These are phyloP conservation scores for Rosa hybrid DNA, from an alignment of 331 rosid species.

Conservation along the genomic window DNA sequence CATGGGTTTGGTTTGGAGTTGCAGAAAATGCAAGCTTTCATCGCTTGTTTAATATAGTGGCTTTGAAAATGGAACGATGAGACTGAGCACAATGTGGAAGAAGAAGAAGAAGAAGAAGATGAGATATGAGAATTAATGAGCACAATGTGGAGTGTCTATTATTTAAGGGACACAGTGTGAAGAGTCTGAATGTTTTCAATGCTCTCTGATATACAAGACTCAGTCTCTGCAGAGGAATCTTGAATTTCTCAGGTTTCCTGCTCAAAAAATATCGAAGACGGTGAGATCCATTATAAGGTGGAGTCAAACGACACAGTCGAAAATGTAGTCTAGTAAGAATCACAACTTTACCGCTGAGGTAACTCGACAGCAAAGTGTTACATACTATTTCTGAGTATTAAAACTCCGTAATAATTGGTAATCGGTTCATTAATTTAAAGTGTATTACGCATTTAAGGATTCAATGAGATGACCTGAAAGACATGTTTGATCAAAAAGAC, in stretches of 20 bases:
- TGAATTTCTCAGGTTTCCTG: neutral
- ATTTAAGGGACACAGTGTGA: neutral
- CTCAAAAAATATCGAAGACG: neutral
- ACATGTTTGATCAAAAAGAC: neutral
- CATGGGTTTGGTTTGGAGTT: conserved; percentile 19
- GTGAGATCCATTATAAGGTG: neutral
- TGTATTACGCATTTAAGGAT: neutral
- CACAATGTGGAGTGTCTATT: conserved; percentile 10
- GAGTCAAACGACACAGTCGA: neutral
- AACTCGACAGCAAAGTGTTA: too few relatives aligned
- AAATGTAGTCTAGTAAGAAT: neutral
- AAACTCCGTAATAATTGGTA: too few relatives aligned
- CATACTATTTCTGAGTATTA: too few relatives aligned
- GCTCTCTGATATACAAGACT: neutral
- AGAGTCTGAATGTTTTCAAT: neutral
- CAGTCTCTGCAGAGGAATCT: neutral
- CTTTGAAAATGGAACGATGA: neutral
- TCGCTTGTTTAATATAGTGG: conserved; percentile 21
- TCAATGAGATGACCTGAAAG: neutral
- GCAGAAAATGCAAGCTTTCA: conserved; percentile 33
- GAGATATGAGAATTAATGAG: conserved; percentile 1
- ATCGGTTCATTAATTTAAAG: neutral
- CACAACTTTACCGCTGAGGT: neutral
- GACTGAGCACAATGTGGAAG: neutral
- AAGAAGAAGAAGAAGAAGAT: neutral